phyloP scores from a whole-genome alignment of 148 eudicot genomes.

The Spergularia bocconei region DNA sequence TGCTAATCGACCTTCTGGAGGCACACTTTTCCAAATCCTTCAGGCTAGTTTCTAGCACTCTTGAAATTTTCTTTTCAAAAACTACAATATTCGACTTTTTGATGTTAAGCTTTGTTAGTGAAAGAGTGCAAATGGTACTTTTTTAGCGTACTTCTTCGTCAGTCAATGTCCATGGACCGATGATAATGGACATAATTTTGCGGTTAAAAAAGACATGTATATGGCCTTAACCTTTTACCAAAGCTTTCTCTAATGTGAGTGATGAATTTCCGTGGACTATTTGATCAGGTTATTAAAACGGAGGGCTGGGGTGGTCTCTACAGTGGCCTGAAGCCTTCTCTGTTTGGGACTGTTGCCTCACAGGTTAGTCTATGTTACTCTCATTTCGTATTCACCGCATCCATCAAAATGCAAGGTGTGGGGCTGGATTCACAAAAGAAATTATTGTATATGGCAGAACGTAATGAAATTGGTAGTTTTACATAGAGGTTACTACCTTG shows the following conservation, averaged over 20 bases:
- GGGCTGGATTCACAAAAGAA: background rate
- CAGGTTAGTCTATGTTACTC: conserved; percentile 39
- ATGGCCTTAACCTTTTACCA: background rate
- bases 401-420: background rate
- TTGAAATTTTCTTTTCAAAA: background rate
- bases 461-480: background rate
- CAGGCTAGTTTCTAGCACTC: conserved; percentile 36
- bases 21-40: conserved; percentile 56
- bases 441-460: background rate
- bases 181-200: background rate
- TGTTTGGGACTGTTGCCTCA: conserved; percentile 87
- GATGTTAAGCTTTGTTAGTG: background rate
- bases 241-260: background rate
- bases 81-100: background rate
- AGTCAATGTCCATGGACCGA: background rate
- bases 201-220: too few species aligned
- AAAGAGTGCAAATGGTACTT: background rate
- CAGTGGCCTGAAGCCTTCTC: conserved; percentile 96
- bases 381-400: background rate
- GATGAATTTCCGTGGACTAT: background rate
- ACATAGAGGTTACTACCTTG: background rate
- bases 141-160: background rate
- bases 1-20: conserved; percentile 31
- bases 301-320: conserved; percentile 94
- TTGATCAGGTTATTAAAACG: conserved; percentile 53